Conservation (phyloP, 148 eudicot genomes). For the Pharnaceum exiguum region DNA sequence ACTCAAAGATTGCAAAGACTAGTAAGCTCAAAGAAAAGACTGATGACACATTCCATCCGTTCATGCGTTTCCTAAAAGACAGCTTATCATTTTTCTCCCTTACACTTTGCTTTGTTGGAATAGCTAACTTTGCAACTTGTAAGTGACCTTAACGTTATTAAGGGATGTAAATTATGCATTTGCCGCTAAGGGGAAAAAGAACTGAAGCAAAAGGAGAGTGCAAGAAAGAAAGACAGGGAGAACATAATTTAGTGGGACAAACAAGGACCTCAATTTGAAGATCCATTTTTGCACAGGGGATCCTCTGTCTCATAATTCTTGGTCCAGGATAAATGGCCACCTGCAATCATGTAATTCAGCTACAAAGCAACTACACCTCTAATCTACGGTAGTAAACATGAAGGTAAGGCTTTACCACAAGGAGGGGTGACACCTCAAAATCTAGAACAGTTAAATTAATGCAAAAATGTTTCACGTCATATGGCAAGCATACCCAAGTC, state of each 20-base stretch:
- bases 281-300: not conserved
- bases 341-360: conserved; percentile 15
- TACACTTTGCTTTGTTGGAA: conserved; percentile 4
- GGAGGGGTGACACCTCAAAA: conserved; percentile 7
- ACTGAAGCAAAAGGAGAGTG: too few species aligned
- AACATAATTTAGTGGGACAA: not conserved
- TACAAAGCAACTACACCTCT: conserved; percentile 20
- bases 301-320: conserved; percentile 1
- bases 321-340: conserved; percentile 3
- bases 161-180: conserved; percentile 12
- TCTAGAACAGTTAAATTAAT: conserved; percentile 9
- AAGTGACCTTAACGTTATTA: not conserved
- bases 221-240: not conserved
- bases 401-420: conserved; percentile 12
- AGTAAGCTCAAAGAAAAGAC: conserved; percentile 1
- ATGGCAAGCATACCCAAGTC: conserved; percentile 11
- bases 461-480: conserved; percentile 15
- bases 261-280: not conserved
- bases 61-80: conserved; percentile 14
- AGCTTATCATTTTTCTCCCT: conserved; percentile 14
- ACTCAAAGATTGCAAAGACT: conserved; percentile 5
- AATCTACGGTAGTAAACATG: conserved; percentile 15
- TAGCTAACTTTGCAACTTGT: too few species aligned
- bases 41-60: conserved; percentile 1
- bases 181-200: too few species aligned